Base-by-base conservation (phyloP, 2,329 filamentous ascomycete species). In the Dactylellina cionopaga region DNA sequence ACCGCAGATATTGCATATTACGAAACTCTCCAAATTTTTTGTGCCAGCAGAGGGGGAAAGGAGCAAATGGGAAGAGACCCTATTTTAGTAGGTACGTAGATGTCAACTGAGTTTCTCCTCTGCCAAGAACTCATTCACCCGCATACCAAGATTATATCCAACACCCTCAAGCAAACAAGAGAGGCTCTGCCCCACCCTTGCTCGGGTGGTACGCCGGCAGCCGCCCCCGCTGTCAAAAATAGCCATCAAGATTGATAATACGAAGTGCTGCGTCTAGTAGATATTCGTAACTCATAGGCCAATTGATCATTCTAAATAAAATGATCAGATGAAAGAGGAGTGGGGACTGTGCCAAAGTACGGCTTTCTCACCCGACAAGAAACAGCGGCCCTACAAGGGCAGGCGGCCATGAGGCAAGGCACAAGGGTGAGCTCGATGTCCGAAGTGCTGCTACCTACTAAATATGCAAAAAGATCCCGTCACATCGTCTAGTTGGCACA, bases 101-200 rank as follows among this genome's bases (percentile, higher is more conserved):
- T n/a, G n/a, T n/a, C n/a, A n/a, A n/a, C 7, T 15, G 17, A 41
- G 17, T n/a, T 24, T n/a, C 41, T 7, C 41, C 24, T 19, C 24
- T 46, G 15, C 3, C 15, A 24, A 9, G 41, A 19, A 13, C 11
- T 25, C 37, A 41, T 9, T 15, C 17, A 10, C 6, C 5, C 5
- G 37, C 5, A n/a, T n/a, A 41, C 5, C 7, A 15, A 41, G n/a
- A 41, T 47, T 10, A 13, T 6, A 27, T 27, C 24, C 27, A 33
- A 27, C n/a, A n/a, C n/a, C n/a, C n/a, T n/a, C n/a, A n/a, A n/a
- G n/a, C n/a, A n/a, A n/a, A n/a, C n/a, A 29, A 25, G 17, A 29
- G 59, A 64, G 59, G 59, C 59, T 64, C 59, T 46, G 59, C 59
- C n/a, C 29, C 31, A 47, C 27, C 59, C 59, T 24, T 64, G 59